Conservation (phyloP, 495 filamentous ascomycete genomes). For the Terfezia claveryi region DNA sequence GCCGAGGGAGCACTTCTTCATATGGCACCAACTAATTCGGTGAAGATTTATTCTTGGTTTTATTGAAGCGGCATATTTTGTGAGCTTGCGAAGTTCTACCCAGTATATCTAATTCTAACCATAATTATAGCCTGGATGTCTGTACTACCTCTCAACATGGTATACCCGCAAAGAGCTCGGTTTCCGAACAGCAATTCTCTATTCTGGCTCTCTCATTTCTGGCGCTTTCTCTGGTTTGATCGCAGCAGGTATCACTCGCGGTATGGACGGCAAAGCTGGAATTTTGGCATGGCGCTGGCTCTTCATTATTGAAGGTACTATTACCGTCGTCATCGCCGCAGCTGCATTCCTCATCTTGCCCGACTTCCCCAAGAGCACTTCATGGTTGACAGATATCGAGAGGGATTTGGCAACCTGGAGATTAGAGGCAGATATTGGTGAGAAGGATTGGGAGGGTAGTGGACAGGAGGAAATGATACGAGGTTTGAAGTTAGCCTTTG, state of each 20-base stretch:
- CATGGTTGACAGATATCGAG: constrained; percentile 32
- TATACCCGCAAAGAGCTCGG: background rate
- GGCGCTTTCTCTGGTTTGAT: constrained; percentile 47
- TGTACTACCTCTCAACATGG: constrained; percentile 13
- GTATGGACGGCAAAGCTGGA: constrained; percentile 36
- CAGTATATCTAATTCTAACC: background rate
- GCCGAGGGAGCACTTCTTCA: too few relatives aligned
- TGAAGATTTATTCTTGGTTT: constrained; percentile 11
- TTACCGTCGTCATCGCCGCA: constrained; percentile 23
- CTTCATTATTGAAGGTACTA: constrained; percentile 49
- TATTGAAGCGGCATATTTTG: constrained; percentile 21
- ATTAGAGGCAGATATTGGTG: constrained; percentile 45
- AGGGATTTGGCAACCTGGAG: constrained; percentile 33
- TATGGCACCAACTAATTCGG: too few relatives aligned
- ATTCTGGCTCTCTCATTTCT: constrained; percentile 28
- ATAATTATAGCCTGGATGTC: constrained; percentile 5
- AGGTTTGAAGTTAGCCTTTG: constrained; percentile 47
- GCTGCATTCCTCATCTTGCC: constrained; percentile 36
- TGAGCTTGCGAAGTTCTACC: background rate
- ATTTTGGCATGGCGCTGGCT: constrained; percentile 51
- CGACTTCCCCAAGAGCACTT: constrained; percentile 39
- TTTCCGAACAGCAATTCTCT: constrained; percentile 20
- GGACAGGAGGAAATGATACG: constrained; percentile 38
- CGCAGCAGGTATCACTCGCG: constrained; percentile 13
- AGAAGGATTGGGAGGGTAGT: constrained; percentile 47